phyloP scores from a whole-genome alignment of 129 eudicot species.

The Helianthus tuberosus region DNA sequence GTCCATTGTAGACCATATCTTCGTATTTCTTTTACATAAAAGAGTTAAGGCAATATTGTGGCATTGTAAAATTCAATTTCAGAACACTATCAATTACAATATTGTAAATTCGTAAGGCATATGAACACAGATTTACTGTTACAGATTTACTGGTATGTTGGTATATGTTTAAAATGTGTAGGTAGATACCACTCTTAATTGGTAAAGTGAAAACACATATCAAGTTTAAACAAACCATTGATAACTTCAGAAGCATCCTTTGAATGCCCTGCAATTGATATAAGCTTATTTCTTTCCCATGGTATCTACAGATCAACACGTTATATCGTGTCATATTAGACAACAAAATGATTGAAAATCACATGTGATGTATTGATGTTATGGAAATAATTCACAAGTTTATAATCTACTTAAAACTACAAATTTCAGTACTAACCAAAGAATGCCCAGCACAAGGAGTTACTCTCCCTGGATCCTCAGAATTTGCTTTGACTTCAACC shows the following conservation, averaged over 20 bases:
- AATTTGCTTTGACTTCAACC: conserved; percentile 65
- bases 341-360: conserved; percentile 2
- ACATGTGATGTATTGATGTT: conserved; percentile 4
- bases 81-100: too few relatives aligned
- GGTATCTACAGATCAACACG: conserved; percentile 63
- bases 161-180: too few relatives aligned
- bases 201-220: background rate
- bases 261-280: conserved; percentile 90
- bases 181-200: background rate
- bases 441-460: conserved; percentile 93
- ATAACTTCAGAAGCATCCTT: conserved; percentile 85
- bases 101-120: too few relatives aligned
- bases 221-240: conserved; percentile 56
- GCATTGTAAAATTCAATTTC: too few relatives aligned
- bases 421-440: conserved; percentile 61
- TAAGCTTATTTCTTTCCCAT: conserved; percentile 91
- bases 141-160: too few relatives aligned
- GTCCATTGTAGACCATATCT: too few relatives aligned
- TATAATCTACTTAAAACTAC: conserved; percentile 9
- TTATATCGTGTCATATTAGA: conserved; percentile 11
- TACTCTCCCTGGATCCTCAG: conserved; percentile 43
- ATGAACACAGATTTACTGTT: too few relatives aligned
- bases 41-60: too few relatives aligned
- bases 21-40: too few relatives aligned
- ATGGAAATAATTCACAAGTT: background rate